phyloP scores from a whole-genome alignment of 2,329 filamentous ascomycete genomes.

The Cordyceps tenuipes region DNA sequence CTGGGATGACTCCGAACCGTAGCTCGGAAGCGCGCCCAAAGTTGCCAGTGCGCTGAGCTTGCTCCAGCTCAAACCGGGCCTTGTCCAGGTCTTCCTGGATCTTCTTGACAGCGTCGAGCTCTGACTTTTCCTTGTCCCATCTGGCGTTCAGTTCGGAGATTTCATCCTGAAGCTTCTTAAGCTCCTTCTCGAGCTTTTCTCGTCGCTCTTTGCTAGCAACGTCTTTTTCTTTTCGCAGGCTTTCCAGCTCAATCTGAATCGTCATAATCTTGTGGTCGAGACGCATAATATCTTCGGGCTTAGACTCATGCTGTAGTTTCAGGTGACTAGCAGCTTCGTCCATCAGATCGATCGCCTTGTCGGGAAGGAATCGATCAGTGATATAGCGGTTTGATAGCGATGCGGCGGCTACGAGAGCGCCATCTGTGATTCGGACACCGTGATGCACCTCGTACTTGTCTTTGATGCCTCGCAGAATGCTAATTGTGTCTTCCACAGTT shows the following conservation, averaged over 20 bases:
- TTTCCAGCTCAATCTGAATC: constrained; percentile 93
- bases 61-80: constrained; percentile 76
- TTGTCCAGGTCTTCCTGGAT: constrained; percentile 83
- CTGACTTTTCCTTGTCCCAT: constrained; percentile 83
- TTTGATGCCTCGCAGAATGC: constrained; percentile 91
- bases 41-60: constrained; percentile 78
- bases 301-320: constrained; percentile 89
- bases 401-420: constrained; percentile 83
- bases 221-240: constrained; percentile 87
- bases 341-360: constrained; percentile 95
- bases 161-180: constrained; percentile 72
- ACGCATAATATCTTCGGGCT: constrained; percentile 87
- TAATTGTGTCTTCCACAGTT: constrained; percentile 84
- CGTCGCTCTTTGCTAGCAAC: constrained; percentile 79
- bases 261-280: constrained; percentile 95
- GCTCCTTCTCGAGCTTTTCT: constrained; percentile 70
- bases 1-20: constrained; percentile 78
- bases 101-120: constrained; percentile 81
- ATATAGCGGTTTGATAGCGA: constrained; percentile 94
- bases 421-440: constrained; percentile 88
- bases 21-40: constrained; percentile 88
- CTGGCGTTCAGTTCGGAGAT: constrained; percentile 64
- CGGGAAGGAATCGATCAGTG: constrained; percentile 88
- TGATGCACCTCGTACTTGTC: constrained; percentile 97
- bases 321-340: constrained; percentile 90